phyloP scores from a whole-genome alignment of 2,329 filamentous ascomycete species.

The Cadophora sp. region DNA sequence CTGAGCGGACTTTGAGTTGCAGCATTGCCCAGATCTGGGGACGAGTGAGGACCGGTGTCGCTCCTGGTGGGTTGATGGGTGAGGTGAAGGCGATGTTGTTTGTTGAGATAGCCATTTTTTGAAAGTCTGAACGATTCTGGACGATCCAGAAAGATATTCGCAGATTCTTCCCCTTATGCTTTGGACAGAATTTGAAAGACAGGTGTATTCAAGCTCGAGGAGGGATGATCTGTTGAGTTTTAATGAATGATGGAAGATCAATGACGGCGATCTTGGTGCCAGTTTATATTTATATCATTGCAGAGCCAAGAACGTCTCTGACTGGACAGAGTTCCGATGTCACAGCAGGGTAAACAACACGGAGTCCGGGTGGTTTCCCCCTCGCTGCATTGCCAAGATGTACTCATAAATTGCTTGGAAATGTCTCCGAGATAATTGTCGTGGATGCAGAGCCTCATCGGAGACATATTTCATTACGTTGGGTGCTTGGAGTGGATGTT shows the following conservation, averaged over 20 bases:
- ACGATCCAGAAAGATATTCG: background rate
- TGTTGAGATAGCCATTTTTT: slow-evolving; percentile 19
- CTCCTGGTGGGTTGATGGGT: slow-evolving; percentile 47
- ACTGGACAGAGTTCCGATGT: slow-evolving; percentile 6
- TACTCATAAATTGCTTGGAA: background rate
- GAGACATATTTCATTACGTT: background rate
- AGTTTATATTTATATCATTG: background rate
- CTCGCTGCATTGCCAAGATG: background rate
- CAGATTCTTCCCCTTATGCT: background rate
- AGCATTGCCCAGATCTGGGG: slow-evolving; percentile 48
- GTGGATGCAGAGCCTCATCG: background rate
- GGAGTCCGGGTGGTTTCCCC: background rate
- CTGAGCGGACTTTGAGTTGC: slow-evolving; percentile 40
- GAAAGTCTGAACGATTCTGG: background rate
- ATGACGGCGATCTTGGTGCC: background rate
- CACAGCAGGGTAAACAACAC: background rate
- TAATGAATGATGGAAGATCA: background rate
- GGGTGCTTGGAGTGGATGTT: background rate
- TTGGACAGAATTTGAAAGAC: too few relatives aligned
- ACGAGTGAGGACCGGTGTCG: slow-evolving; percentile 41
- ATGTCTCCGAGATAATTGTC: background rate
- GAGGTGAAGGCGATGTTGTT: slow-evolving; percentile 24
- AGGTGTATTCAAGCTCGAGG: background rate
- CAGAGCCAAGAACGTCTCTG: background rate
- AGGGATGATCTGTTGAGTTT: background rate